Evolutionary conservation across 345 rosid genomes (phyloP).

Genomic region (Populus alba): DNA sequence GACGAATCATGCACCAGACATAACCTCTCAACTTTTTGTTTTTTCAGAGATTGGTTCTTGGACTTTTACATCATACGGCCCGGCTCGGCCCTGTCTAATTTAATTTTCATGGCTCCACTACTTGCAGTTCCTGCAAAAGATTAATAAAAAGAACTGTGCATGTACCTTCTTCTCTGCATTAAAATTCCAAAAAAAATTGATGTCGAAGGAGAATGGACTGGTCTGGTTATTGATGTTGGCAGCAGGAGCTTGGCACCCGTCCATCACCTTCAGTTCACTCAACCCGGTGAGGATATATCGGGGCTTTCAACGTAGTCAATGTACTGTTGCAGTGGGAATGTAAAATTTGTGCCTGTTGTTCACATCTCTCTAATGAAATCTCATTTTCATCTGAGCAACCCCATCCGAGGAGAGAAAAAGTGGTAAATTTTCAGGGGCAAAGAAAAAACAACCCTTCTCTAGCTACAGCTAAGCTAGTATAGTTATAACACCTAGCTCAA

Average conservation of each 20-base stretch:
- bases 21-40: background rate
- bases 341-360: slow-evolving; percentile 15
- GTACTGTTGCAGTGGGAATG: slow-evolving; percentile 7
- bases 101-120: slow-evolving; percentile 20
- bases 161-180: background rate
- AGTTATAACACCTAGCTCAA: too few species aligned
- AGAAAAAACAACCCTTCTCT: too few species aligned
- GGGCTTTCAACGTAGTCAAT: slow-evolving; percentile 12
- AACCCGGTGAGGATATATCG: slow-evolving; percentile 15
- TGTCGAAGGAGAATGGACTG: background rate
- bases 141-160: background rate
- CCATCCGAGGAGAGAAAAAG: background rate
- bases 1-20: background rate
- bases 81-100: background rate
- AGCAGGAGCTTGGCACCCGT: background rate
- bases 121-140: background rate
- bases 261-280: slow-evolving; percentile 32
- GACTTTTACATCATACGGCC: slow-evolving; percentile 10
- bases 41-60: slow-evolving; percentile 8
- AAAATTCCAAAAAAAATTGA: background rate
- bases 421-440: background rate
- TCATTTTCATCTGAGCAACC: slow-evolving; percentile 12
- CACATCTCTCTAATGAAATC: slow-evolving; percentile 18
- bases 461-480: too few species aligned
- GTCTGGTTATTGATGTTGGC: slow-evolving; percentile 3